A percentile compares a stretch with the other conserved stretches of the same genome.
phyloP scores from a whole-genome alignment of 2,329 filamentous ascomycete species.

The Pseudogymnoascus sp. region DNA sequence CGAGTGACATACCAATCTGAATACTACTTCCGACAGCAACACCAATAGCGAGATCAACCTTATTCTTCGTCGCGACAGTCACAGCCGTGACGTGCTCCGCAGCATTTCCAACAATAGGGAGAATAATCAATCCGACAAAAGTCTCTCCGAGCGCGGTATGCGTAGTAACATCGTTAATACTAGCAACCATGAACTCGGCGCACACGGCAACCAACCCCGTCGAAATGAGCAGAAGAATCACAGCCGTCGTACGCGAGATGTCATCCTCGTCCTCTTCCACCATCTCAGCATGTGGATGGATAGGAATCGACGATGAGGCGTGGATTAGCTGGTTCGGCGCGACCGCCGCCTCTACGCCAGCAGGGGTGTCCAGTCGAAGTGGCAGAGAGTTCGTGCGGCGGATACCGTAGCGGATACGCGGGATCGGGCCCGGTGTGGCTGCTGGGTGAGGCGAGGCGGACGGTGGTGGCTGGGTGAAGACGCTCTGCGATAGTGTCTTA shows the following conservation, averaged over 20 bases:
- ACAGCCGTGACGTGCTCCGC: slow-evolving; percentile 67
- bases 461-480: slow-evolving; percentile 49
- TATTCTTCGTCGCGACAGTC: slow-evolving; percentile 65
- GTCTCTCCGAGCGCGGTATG: slow-evolving; percentile 52
- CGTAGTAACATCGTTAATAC: slow-evolving; percentile 56
- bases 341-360: neutral
- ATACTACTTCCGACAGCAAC: slow-evolving; percentile 65
- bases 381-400: slow-evolving; percentile 69
- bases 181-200: slow-evolving; percentile 63
- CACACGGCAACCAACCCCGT: slow-evolving; percentile 61
- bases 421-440: slow-evolving; percentile 37
- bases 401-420: slow-evolving; percentile 55
- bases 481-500: slow-evolving; percentile 62
- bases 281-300: neutral
- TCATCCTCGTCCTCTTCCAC: slow-evolving; percentile 36
- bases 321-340: neutral
- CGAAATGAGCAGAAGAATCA: slow-evolving; percentile 55
- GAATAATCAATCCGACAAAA: slow-evolving; percentile 65
- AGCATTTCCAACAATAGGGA: slow-evolving; percentile 67
- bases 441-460: slow-evolving; percentile 22
- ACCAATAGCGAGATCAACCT: slow-evolving; percentile 68
- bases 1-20: slow-evolving; percentile 47
- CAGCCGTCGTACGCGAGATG: slow-evolving; percentile 47
- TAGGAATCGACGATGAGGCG: neutral
- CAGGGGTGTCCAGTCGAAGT: slow-evolving; percentile 42